Percentiles rank a stretch among this genome's conserved stretches.
phyloP scores from a whole-genome alignment of 805 yeast species.

The Yamadazyma paraphyllophila region DNA sequence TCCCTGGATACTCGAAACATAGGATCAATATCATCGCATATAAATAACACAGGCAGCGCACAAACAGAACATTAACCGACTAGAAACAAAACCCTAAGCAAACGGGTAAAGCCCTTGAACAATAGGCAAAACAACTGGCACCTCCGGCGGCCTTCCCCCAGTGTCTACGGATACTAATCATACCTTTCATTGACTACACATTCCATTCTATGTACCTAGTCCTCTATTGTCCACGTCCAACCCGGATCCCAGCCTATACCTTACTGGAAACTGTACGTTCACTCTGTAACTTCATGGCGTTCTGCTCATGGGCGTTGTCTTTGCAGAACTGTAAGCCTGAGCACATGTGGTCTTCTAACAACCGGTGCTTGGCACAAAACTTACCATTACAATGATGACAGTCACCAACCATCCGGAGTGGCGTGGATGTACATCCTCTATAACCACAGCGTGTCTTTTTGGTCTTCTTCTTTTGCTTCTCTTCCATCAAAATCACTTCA shows the following conservation, averaged over 20 bases:
- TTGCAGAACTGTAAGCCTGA: conserved; percentile 75
- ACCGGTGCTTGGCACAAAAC: conserved; percentile 82
- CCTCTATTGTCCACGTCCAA: neutral
- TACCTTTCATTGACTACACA: neutral
- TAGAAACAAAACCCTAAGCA: neutral
- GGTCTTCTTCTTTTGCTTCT: conserved; percentile 14
- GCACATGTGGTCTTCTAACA: conserved; percentile 82
- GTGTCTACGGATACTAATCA: neutral
- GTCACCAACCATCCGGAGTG: conserved; percentile 71
- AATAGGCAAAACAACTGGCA: no score
- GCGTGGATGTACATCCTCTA: conserved; percentile 59
- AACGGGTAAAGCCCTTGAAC: no score
- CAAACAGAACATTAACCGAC: no score
- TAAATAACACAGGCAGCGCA: no score
- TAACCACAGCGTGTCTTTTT: conserved; percentile 53
- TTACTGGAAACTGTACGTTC: conserved; percentile 66
- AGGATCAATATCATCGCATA: no score
- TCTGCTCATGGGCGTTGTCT: conserved; percentile 77
- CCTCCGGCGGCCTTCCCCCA: no score
- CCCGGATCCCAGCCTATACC: conserved; percentile 22
- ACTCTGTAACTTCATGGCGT: conserved; percentile 76
- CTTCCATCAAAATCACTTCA: conserved; percentile 16
- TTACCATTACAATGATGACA: conserved; percentile 82
- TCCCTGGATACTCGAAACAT: no score
- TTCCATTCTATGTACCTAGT: neutral